Evolutionary conservation across 2,329 filamentous ascomycete genomes (phyloP).

Genomic region (Allantophomopsis lycopodina): DNA sequence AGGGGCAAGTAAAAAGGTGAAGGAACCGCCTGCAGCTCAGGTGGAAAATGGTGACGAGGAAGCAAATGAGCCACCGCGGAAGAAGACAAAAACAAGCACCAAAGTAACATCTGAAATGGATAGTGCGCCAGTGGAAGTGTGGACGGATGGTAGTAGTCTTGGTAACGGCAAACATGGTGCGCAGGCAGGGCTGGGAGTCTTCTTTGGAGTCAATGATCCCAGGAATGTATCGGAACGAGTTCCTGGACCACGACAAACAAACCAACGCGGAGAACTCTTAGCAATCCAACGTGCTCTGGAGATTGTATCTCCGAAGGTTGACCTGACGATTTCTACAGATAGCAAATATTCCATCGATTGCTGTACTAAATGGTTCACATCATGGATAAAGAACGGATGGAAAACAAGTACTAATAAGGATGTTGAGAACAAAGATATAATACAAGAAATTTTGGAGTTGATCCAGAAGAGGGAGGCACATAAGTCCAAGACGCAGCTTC

Average conservation of each 20-base stretch:
- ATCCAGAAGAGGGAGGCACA: slow-evolving; percentile 54
- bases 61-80: not conserved
- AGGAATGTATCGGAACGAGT: slow-evolving; percentile 34
- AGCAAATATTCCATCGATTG: slow-evolving; percentile 86
- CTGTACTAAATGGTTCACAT: slow-evolving; percentile 67
- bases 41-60: not conserved
- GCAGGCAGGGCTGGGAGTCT: slow-evolving; percentile 48
- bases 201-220: slow-evolving; percentile 40
- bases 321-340: slow-evolving; percentile 73
- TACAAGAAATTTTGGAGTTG: slow-evolving; percentile 55
- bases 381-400: slow-evolving; percentile 70
- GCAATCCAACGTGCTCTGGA: slow-evolving; percentile 77
- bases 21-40: slow-evolving; percentile 2
- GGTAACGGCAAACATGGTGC: slow-evolving; percentile 43
- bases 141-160: slow-evolving; percentile 49
- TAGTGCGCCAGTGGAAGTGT: slow-evolving; percentile 28
- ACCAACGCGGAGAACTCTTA: slow-evolving; percentile 89
- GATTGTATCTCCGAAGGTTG: slow-evolving; percentile 50
- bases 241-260: slow-evolving; percentile 51
- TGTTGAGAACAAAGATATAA: slow-evolving; percentile 79
- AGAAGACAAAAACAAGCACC: slow-evolving; percentile 1
- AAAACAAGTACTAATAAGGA: slow-evolving; percentile 52
- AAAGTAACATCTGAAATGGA: not conserved
- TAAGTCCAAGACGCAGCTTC: slow-evolving; percentile 53
- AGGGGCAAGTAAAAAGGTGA: slow-evolving; percentile 10